These are phyloP conservation scores for Kodamaea fungicola DNA, from an alignment of 1,139 yeast species.

Conservation along the genomic window DNA sequence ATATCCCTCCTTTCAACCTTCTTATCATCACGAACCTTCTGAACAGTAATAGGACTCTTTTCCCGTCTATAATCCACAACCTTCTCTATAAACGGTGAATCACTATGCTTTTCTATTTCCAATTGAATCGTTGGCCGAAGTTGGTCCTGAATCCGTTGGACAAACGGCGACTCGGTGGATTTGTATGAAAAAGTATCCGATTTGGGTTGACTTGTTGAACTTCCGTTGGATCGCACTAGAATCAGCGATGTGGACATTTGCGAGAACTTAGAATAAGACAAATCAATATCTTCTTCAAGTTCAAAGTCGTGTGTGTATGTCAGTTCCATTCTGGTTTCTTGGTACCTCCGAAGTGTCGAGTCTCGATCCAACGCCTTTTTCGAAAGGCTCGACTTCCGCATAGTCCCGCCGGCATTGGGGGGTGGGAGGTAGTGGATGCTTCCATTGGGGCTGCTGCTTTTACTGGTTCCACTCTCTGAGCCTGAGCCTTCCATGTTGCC, in stretches of 20 bases:
- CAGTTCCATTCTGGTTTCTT: slow-evolving; percentile 11
- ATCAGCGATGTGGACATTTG: slow-evolving; percentile 26
- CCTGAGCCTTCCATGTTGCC: too few relatives aligned
- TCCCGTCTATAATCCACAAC: background rate
- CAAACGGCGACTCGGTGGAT: slow-evolving; percentile 23
- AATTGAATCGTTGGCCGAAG: slow-evolving; percentile 7
- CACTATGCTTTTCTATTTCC: slow-evolving; percentile 10
- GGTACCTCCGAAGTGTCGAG: slow-evolving; percentile 11
- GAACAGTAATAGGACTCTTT: slow-evolving; percentile 4
- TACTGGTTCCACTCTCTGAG: too few relatives aligned
- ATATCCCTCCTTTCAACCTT: background rate
- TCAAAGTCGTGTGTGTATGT: slow-evolving; percentile 19
- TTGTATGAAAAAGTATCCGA: slow-evolving; percentile 4
- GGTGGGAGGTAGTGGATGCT: too few relatives aligned
- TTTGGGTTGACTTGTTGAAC: slow-evolving; percentile 1
- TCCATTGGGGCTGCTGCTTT: too few relatives aligned
- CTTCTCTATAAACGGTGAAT: slow-evolving; percentile 18
- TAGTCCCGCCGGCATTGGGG: background rate
- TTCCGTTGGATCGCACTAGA: slow-evolving; percentile 10
- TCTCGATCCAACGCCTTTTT: slow-evolving; percentile 9
- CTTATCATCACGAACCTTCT: background rate
- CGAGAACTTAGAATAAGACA: slow-evolving; percentile 39
- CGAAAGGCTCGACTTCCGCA: slow-evolving; percentile 9
- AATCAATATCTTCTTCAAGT: slow-evolving; percentile 22
- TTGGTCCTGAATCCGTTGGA: slow-evolving; percentile 20